Evolutionary conservation across 352 stramenopile genomes (phyloP), one percentile per base, ranked within the genome.

Genomic region (Phytophthora lateralis): DNA sequence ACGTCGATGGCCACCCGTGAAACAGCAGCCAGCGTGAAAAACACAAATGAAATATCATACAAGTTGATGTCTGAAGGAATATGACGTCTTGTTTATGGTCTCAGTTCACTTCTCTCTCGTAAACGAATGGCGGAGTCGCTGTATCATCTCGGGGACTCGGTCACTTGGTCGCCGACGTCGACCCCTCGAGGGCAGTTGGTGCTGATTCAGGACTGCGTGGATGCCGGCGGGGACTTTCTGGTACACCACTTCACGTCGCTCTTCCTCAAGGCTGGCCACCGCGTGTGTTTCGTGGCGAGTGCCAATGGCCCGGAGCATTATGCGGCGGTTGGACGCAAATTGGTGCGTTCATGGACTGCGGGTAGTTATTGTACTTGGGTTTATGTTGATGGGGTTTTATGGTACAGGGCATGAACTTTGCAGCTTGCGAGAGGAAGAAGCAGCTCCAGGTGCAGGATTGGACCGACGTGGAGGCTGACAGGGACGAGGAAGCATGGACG

Each of bases 231-330:
- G 17, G 61, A 62, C 21, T 91, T 90, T 52, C 58, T 93, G 38
- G 63, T 93, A 38, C 84, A 93, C 49, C 80, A 93, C 61, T 88
- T 93, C 24, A 34, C 81, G 21, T 70, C 82, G 57, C 73, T 91
- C 7, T 89, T 90, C 53, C 69, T 89, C 32, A 88, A 91, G 69
- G 80, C 80, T 43, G 76, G 78, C 2, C 78, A 89, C 65, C 76
- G 76, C 50, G 80, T 93, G 44, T 90, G 77, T 60, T 76, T 91
- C 50, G 63, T 88, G 27, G 74, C 73, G 32, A 71, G 74, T 39
- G 59, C 35, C 50, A 75, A 88, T 14, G 75, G 70, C 1, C 72
- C 69, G 12, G 82, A 88, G 5, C 82, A 93, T 50, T 90, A 90
- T 49, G 57, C 65, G 7, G 74, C 79, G 4, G 76, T 93, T 7